Evolutionary conservation across 495 filamentous ascomycete species (phyloP), one percentile per base, ranked within the genome.

Genomic region (Neurospora tetrasperma): DNA sequence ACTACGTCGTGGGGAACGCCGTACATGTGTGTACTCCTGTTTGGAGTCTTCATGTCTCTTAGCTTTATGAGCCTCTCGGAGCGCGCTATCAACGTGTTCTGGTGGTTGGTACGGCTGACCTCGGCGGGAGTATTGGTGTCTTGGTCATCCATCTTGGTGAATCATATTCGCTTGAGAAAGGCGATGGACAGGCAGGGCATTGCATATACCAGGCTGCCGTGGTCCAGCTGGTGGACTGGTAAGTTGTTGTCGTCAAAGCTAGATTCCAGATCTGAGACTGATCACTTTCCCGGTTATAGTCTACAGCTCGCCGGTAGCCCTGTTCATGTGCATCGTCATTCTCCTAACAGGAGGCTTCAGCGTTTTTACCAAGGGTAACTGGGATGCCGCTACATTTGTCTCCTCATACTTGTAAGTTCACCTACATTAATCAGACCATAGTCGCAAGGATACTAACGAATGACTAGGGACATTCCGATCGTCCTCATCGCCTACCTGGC

Each of bases 1-100:
- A 91, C 88, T 3, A 90, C 85, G 48, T 85, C 83, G 31, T 86
- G 87, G 80, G 90, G 90, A 62, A 86, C 89, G 6, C 89, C 89
- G 3, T 90, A 88, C 71, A 83, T 84, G 74, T 89, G 87, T 73
- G 86, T 89, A 2, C 59, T 83, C 9, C 73, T 88, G 44, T 87
- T 88, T 70, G 78, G 84, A 0, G 79, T 79, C 10, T 88, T 89
- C 76, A 86, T 87, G 73, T 81, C 85, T 12, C 78, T 90, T n/a
- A 86, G 87, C 40, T 90, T 88, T 72, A 86, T 90, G 81, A 87
- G 84, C 71, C 80, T 90, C 6, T 86, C 85, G 9, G 83, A 85
- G 12, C 79, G 80, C n/a, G 89, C 88, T 2, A 78, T 88, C 46
- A 86, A 84, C 0, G 89, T 89, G 5, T 90, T 91, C 77, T 86